Evolutionary conservation across 2,329 filamentous ascomycete genomes (phyloP), one percentile per base, ranked within the genome.

Genomic region (Pseudogymnoascus sp.): DNA sequence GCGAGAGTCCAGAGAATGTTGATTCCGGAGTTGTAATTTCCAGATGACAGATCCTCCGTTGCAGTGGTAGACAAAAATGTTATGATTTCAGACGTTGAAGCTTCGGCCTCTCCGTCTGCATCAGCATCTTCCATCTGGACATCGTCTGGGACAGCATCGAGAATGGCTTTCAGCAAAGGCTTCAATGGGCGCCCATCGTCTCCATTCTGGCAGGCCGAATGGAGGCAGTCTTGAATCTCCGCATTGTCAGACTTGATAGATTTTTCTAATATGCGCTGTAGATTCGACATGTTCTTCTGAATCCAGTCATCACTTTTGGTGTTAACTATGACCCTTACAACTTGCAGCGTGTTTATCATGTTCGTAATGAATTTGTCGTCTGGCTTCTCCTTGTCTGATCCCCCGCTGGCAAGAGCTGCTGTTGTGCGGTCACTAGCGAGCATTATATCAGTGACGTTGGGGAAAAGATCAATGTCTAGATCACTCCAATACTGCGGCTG

Each of bases 1-100:
- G 91, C 91, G 19, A 99, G 78, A 14, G 91, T 95, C 93, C 93
- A 97, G 14, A 99, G 79, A 24, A 96, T 88, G 73, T 96, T 97
- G 73, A 99, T 89, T 50, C 91, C 92, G 11, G 93, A 91, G 16
- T 93, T 85, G 71, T 96, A 91, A 68, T 92, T 91, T 64, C 83
- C 84, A 61, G 87, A 87, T 5, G 90, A 90, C 68, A 99, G 85
- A 8, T 89, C 89, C 75, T 97, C 95, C 0, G 90, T 93, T 1
- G 93, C 92, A 62, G 93, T 86, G n/a, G 86, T 83, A 16, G 91
- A 95, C 38, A 97, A 78, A 72, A 91, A 93, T 0, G 86, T 86
- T 60, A 96, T 86, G 69, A 97, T 92, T 72, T 97, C 93, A 0
- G 93, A 93, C 0, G 88, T 91, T 24, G 91, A 86, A 14, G 86